phyloP scores from a whole-genome alignment of 768 basidiomycete genomes.

The Xerocomellus chrysenteron region DNA sequence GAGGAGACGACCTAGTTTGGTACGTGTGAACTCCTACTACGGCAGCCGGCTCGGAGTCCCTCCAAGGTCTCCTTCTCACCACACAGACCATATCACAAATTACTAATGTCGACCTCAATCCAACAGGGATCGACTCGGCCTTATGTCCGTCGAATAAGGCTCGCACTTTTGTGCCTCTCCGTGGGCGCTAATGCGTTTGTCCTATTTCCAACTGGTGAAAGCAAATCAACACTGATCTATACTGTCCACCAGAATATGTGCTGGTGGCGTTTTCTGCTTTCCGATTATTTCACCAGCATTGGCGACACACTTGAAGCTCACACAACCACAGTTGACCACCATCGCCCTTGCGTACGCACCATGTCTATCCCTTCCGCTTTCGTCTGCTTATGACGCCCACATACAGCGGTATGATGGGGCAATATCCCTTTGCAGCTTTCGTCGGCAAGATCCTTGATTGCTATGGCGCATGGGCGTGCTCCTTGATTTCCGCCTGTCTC shows the following conservation, averaged over 20 bases:
- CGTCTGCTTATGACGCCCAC: not conserved
- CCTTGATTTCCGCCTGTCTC: conserved; percentile 56
- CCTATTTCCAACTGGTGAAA: not conserved
- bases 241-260: conserved; percentile 51
- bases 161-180: conserved; percentile 46
- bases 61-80: not conserved
- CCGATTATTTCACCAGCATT: conserved; percentile 69
- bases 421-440: conserved; percentile 73
- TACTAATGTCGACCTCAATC: conserved; percentile 13
- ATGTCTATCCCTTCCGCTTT: conserved; percentile 21
- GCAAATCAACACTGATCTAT: not conserved
- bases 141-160: conserved; percentile 24
- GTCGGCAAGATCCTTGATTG: conserved; percentile 68
- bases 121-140: conserved; percentile 5
- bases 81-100: not conserved
- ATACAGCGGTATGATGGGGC: conserved; percentile 74
- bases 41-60: too few species aligned
- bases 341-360: conserved; percentile 72
- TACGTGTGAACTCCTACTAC: conserved; percentile 2
- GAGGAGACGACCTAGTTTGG: not conserved
- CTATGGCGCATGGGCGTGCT: conserved; percentile 67
- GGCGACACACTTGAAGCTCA: conserved; percentile 56
- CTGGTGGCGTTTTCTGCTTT: conserved; percentile 80
- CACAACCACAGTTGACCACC: conserved; percentile 76
- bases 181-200: conserved; percentile 66